Base-by-base conservation (phyloP, 2,329 filamentous ascomycete species). In the Verticillium dahliae region DNA sequence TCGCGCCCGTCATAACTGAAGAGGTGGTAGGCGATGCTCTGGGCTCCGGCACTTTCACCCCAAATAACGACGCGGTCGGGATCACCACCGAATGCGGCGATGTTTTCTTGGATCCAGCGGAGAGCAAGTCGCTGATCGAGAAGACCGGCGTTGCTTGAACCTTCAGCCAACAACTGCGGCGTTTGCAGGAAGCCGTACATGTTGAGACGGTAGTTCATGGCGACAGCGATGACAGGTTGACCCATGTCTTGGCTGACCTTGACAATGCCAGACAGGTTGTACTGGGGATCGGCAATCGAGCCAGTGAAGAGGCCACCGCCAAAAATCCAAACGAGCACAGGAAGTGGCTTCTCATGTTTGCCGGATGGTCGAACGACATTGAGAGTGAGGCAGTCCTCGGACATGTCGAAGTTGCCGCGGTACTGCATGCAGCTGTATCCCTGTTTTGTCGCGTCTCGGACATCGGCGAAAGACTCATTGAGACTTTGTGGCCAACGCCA, bases 261-360 rank as follows among this genome's bases (percentile, higher is more conserved):
- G 6, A 90, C 83, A 56, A 89, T 82, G 57, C 81, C 85, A 27
- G 83, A 85, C 39, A 88, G 76, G 67, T 90, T 89, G 69, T 90
- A 90, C 60, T 85, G 80, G 5, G 80, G 75, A 63, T 86, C 83
- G 63, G 73, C 66, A 65, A 78, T 69, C 69, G 78, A 75, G 1
- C 85, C 85, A 37, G 76, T 73, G 59, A 75, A 79, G 5, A 85
- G 77, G 1, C 81, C 83, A 37, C 84, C 84, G 13, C 83, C 78
- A 65, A 87, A 84, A 33, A 89, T 84, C 85, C 86, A 90, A 1
- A 77, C 70, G 0, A 76, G 61, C 54, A 81, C 78, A 1, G 78
- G 78, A 2, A 80, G 68, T 0, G 67, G 71, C 9, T 72, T 68
- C 13, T 69, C 65, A 1, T 66, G 61, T n/a, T 67, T 69, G 1